A percentile compares a stretch with the other conserved stretches of the same genome.
Evolutionary conservation across 176 grass and related monocot species (phyloP).

Genomic region (Oryza australiensis): DNA sequence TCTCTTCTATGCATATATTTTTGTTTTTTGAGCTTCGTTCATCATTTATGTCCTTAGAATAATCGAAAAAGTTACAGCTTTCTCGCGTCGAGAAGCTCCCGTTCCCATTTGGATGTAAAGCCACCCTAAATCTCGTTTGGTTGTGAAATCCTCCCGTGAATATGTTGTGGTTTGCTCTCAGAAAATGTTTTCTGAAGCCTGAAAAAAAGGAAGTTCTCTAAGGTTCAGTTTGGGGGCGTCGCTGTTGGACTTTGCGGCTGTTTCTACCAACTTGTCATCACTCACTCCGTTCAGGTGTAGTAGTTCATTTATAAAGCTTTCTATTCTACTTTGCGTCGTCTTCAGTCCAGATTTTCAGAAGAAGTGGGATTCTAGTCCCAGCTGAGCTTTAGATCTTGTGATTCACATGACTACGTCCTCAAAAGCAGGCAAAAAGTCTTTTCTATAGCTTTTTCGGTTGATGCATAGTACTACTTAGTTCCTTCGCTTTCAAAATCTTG

Average conservation of each 20-base stretch:
- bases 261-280: background rate
- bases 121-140: background rate
- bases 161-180: background rate
- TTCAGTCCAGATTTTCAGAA: constrained; percentile 3
- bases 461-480: constrained; percentile 31
- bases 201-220: background rate
- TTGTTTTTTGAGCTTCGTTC: constrained; percentile 27
- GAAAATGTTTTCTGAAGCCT: background rate
- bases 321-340: constrained; percentile 19
- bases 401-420: constrained; percentile 27
- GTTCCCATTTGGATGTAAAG: background rate
- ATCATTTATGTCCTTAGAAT: constrained; percentile 33
- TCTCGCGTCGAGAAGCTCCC: background rate
- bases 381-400: constrained; percentile 6
- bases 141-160: background rate
- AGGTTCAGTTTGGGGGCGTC: background rate
- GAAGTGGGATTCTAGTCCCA: constrained; percentile 8
- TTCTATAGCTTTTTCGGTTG: constrained; percentile 3
- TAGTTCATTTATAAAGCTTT: background rate
- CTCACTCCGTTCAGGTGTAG: constrained; percentile 1
- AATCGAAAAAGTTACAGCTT: background rate
- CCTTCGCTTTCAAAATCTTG: constrained; percentile 45
- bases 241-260: background rate
- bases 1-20: background rate
- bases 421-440: constrained; percentile 33